Evolutionary conservation across 2,329 filamentous ascomycete genomes (phyloP), one percentile per base, ranked within the genome.

Genomic region (Saccharata proteae): DNA sequence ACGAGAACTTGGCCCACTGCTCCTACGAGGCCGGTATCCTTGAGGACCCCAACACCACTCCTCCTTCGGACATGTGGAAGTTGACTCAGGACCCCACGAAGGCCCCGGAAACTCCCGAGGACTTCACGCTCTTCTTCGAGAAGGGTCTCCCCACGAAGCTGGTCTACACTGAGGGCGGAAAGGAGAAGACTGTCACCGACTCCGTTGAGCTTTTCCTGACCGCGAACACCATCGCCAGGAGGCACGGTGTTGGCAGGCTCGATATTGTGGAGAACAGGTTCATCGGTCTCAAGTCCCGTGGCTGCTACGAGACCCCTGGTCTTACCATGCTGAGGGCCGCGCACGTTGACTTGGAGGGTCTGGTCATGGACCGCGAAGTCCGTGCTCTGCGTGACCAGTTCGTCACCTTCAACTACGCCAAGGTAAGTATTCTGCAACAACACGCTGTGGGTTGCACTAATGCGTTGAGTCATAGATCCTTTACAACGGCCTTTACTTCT

Each of bases 221-320:
- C 34, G 66, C 74, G 44, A 86, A 86, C 61, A 63, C 71, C 37
- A 77, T 88, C 41, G 82, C 72, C 41, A 69, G 72, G 53, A 68
- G 64, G 41, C 65, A 84, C 61, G 82, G 82, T 52, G 71, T 88
- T 43, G 82, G 81, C 47, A 67, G 82, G 48, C 77, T 88, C 43
- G 81, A 88, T 56, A 88, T 88, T 50, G 80, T 86, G 38, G 80
- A 84, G 55, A 80, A 81, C 63, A 71, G 81, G 32, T 82, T 79
- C 64, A 79, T 82, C 49, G 81, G 80, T 40, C 67, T 86, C 46
- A 86, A 86, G 66, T 77, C 70, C 43, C 74, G 81, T 47, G 81
- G 81, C 46, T 86, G 80, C 65, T 86, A 86, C 64, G 81, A 86
- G 39, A 59, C 57, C 24, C 56, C 48, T 27, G 53, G 50, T 44